These are phyloP conservation scores for Articulospora tetracladia DNA, from an alignment of 495 filamentous ascomycete species.

Conservation along the genomic window DNA sequence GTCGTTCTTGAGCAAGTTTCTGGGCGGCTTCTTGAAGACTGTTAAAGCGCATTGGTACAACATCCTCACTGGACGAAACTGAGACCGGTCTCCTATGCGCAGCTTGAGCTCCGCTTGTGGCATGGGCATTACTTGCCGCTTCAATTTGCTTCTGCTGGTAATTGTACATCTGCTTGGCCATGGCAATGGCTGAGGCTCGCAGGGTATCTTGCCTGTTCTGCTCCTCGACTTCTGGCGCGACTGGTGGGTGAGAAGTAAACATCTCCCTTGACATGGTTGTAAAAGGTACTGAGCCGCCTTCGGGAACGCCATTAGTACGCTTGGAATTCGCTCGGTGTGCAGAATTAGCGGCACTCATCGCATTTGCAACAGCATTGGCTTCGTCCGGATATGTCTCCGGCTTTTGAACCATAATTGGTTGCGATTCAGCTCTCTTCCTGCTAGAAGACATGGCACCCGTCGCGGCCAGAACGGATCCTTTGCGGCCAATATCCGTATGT, in stretches of 20 bases:
- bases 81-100: constrained; percentile 33
- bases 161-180: constrained; percentile 83
- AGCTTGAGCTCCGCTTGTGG: constrained; percentile 24
- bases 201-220: constrained; percentile 64
- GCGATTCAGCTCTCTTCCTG: constrained; percentile 63
- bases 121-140: constrained; percentile 30
- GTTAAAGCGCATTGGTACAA: constrained; percentile 22
- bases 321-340: constrained; percentile 35
- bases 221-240: constrained; percentile 69
- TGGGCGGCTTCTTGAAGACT: constrained; percentile 79
- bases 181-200: constrained; percentile 76
- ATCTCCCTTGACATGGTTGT: constrained; percentile 54
- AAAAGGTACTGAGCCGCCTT: constrained; percentile 33
- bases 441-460: constrained; percentile 64
- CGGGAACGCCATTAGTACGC: constrained; percentile 5
- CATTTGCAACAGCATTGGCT: constrained; percentile 56
- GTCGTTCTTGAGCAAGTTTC: constrained; percentile 75
- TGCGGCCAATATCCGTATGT: constrained; percentile 41
- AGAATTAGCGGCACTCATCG: constrained; percentile 61
- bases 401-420: constrained; percentile 41
- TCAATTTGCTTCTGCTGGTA: constrained; percentile 56
- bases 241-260: constrained; percentile 72
- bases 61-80: constrained; percentile 15
- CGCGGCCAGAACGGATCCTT: constrained; percentile 65
- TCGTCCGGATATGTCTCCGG: constrained; percentile 49